Evolutionary conservation across 1,284 basidiomycete species (phyloP).

Genomic region (Tetrapyrgos nigripes): DNA sequence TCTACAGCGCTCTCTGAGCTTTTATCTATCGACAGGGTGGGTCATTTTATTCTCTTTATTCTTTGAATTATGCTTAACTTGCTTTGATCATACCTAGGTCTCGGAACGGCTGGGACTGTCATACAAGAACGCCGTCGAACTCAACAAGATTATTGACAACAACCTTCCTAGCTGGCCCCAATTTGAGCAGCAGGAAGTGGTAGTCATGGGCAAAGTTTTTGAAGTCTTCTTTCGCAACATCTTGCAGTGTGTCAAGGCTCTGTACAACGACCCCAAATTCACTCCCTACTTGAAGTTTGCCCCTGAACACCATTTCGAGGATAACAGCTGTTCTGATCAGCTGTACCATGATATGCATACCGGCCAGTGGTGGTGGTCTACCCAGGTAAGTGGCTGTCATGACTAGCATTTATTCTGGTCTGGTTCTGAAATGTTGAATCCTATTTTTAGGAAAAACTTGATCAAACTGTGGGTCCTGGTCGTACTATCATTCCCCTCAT

Average conservation of each 20-base stretch:
- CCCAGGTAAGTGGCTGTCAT: constrained; percentile 41
- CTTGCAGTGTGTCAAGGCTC: constrained; percentile 1
- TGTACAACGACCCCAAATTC: constrained; percentile 13
- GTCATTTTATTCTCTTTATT: background rate
- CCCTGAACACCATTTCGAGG: constrained; percentile 40
- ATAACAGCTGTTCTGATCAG: constrained; percentile 6
- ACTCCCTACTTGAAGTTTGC: constrained; percentile 15
- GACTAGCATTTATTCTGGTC: background rate
- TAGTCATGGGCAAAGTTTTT: constrained; percentile 9
- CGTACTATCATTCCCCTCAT: constrained; percentile 48
- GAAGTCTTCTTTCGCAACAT: constrained; percentile 10
- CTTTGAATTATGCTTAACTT: background rate
- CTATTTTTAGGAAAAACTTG: constrained; percentile 30
- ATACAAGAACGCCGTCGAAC: background rate
- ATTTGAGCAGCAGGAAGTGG: constrained; percentile 4
- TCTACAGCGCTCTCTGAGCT: constrained; percentile 20
- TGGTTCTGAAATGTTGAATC: background rate
- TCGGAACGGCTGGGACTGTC: background rate
- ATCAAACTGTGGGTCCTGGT: constrained; percentile 30
- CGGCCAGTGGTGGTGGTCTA: constrained; percentile 45
- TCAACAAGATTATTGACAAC: constrained; percentile 10
- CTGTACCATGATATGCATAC: constrained; percentile 44
- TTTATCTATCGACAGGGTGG: constrained; percentile 14
- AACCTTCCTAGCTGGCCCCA: background rate
- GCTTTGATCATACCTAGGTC: background rate